Evolutionary conservation across 495 filamentous ascomycete species (phyloP).

Genomic region (Haplographium delicatum): DNA sequence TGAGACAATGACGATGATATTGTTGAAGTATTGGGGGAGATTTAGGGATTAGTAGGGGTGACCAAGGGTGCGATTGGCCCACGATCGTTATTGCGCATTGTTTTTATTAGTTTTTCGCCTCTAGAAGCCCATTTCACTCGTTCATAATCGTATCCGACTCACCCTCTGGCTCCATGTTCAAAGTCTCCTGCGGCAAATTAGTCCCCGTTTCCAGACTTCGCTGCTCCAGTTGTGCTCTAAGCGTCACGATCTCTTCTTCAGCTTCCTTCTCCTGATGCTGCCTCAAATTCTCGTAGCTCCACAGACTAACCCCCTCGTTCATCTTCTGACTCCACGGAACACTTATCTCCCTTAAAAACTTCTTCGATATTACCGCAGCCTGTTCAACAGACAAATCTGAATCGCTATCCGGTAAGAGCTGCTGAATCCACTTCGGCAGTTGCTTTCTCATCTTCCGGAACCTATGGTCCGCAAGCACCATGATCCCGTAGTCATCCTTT

Average conservation of each 20-base stretch:
- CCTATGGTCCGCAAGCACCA: slow-evolving; percentile 91
- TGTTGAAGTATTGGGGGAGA: too few species aligned
- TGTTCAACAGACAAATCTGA: slow-evolving; percentile 91
- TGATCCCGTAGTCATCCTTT: slow-evolving; percentile 98
- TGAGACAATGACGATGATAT: too few species aligned
- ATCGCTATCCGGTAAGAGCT: slow-evolving; percentile 77
- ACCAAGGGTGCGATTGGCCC: too few species aligned
- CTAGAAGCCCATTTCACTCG: too few species aligned
- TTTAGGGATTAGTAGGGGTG: too few species aligned
- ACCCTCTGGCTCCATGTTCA: too few species aligned
- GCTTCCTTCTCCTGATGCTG: slow-evolving; percentile 72
- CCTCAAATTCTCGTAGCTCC: slow-evolving; percentile 74
- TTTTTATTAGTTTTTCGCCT: too few species aligned
- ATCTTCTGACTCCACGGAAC: slow-evolving; percentile 78
- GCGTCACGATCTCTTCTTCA: slow-evolving; percentile 47
- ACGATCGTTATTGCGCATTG: too few species aligned
- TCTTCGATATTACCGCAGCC: slow-evolving; percentile 81
- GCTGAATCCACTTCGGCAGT: slow-evolving; percentile 95
- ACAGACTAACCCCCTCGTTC: slow-evolving; percentile 89
- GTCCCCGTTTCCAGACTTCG: too few species aligned
- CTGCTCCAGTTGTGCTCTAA: too few species aligned
- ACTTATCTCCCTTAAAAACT: slow-evolving; percentile 84
- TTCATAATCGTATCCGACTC: too few species aligned
- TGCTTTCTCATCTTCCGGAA: slow-evolving; percentile 87
- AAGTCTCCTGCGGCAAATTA: too few species aligned